Evolutionary conservation across 2,329 filamentous ascomycete genomes (phyloP).

Genomic region (Chrysoporthe austroafricana): DNA sequence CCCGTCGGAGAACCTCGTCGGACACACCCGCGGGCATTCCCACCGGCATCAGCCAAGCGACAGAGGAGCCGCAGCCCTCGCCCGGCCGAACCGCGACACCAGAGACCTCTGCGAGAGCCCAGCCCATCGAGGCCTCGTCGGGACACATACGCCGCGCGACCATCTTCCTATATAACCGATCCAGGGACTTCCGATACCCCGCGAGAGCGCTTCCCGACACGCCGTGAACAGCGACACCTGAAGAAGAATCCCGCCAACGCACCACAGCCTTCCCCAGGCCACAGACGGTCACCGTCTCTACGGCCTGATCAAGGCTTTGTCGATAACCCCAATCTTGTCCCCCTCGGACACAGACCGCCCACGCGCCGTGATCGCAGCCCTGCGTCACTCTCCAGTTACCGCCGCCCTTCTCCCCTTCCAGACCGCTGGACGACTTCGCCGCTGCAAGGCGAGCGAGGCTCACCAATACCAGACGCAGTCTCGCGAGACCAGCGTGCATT

Average conservation of each 20-base stretch:
- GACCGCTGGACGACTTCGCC: slow-evolving; percentile 14
- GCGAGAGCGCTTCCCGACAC: slow-evolving; percentile 33
- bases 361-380: slow-evolving; percentile 32
- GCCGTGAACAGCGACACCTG: slow-evolving; percentile 34
- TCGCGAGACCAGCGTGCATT: slow-evolving; percentile 31
- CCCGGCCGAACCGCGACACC: slow-evolving; percentile 28
- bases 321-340: slow-evolving; percentile 30
- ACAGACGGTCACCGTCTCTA: slow-evolving; percentile 36
- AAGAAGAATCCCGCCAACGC: slow-evolving; percentile 33
- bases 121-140: slow-evolving; percentile 24
- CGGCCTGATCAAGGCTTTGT: slow-evolving; percentile 22
- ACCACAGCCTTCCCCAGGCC: slow-evolving; percentile 30
- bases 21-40: slow-evolving; percentile 32
- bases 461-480: slow-evolving; percentile 32
- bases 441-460: slow-evolving; percentile 29
- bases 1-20: slow-evolving; percentile 22
- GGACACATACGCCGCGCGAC: slow-evolving; percentile 21
- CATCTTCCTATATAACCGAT: slow-evolving; percentile 22
- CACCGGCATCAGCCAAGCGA: slow-evolving; percentile 35
- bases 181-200: slow-evolving; percentile 26
- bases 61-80: slow-evolving; percentile 36
- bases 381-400: slow-evolving; percentile 32
- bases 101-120: slow-evolving; percentile 27
- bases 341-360: slow-evolving; percentile 28
- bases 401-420: slow-evolving; percentile 27